Evolutionary conservation across 345 rosid species (phyloP).

Genomic region (Rubroshorea leprosula): DNA sequence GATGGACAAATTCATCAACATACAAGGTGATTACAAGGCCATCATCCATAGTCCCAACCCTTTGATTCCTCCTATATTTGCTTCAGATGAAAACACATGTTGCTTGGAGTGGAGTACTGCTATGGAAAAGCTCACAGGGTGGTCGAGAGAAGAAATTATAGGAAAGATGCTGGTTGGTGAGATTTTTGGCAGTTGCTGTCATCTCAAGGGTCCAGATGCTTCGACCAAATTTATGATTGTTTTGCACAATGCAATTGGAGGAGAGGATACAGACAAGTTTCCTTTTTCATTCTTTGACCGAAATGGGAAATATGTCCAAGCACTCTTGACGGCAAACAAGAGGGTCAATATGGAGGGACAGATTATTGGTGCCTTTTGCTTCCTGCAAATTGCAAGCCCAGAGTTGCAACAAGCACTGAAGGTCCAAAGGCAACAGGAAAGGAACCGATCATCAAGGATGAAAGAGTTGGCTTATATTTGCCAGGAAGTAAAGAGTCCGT

Average conservation of each 20-base stretch:
- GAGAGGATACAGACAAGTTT: constrained; percentile 76
- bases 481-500: constrained; percentile 72
- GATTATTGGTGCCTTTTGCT: constrained; percentile 88
- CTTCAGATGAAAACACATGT: constrained; percentile 82
- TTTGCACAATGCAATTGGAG: constrained; percentile 82
- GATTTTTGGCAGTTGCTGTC: constrained; percentile 84
- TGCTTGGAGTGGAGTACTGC: constrained; percentile 97
- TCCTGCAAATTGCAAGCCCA: constrained; percentile 88
- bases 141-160: constrained; percentile 54
- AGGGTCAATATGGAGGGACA: constrained; percentile 64
- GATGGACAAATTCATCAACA: constrained; percentile 89
- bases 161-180: constrained; percentile 94
- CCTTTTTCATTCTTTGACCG: constrained; percentile 80
- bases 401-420: constrained; percentile 86
- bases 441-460: constrained; percentile 48
- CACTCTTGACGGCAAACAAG: constrained; percentile 82
- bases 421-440: constrained; percentile 69
- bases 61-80: constrained; percentile 94
- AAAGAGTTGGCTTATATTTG: constrained; percentile 83
- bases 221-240: constrained; percentile 86
- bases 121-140: constrained; percentile 93
- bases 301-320: constrained; percentile 63
- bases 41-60: constrained; percentile 89
- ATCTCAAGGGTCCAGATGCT: constrained; percentile 86
- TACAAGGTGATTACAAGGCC: constrained; percentile 92